Evolutionary conservation across 768 basidiomycete genomes (phyloP).

Genomic region (Mycena amicta): DNA sequence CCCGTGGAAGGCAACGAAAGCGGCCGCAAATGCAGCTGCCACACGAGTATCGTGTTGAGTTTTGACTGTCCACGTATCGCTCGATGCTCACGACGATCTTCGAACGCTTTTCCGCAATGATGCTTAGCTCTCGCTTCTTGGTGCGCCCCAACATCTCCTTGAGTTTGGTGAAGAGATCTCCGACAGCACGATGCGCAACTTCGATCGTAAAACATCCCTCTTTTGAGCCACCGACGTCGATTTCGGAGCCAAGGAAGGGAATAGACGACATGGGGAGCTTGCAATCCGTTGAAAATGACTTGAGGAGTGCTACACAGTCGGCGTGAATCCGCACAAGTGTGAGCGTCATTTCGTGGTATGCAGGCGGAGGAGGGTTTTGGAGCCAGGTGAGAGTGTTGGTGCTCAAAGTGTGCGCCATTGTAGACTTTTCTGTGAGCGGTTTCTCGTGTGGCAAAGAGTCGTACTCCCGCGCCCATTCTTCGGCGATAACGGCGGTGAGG

Average conservation of each 20-base stretch:
- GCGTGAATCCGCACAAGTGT: slow-evolving; percentile 76
- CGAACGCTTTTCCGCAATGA: slow-evolving; percentile 74
- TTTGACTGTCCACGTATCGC: slow-evolving; percentile 80
- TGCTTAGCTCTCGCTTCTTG: slow-evolving; percentile 74
- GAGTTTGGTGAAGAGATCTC: slow-evolving; percentile 70
- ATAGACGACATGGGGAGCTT: slow-evolving; percentile 81
- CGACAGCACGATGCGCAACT: slow-evolving; percentile 72
- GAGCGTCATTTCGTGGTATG: slow-evolving; percentile 90
- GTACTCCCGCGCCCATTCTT: slow-evolving; percentile 85
- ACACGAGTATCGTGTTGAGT: slow-evolving; percentile 85
- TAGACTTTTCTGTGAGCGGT: slow-evolving; percentile 56
- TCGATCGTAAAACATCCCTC: slow-evolving; percentile 76
- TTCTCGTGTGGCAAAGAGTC: slow-evolving; percentile 31
- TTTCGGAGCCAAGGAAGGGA: slow-evolving; percentile 74
- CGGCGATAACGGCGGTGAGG: slow-evolving; percentile 79
- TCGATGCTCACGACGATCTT: slow-evolving; percentile 73
- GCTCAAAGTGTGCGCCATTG: slow-evolving; percentile 69
- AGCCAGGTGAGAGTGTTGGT: slow-evolving; percentile 71
- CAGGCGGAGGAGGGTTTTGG: slow-evolving; percentile 71
- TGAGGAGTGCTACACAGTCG: slow-evolving; percentile 81
- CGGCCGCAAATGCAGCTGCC: slow-evolving; percentile 86
- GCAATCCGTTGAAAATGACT: slow-evolving; percentile 82
- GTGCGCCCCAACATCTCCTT: slow-evolving; percentile 74
- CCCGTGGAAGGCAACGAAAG: slow-evolving; percentile 83
- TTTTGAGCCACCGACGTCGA: slow-evolving; percentile 72